These are phyloP conservation scores for Starmerella apis DNA, from an alignment of 805 yeast genomes.

Conservation along the genomic window DNA sequence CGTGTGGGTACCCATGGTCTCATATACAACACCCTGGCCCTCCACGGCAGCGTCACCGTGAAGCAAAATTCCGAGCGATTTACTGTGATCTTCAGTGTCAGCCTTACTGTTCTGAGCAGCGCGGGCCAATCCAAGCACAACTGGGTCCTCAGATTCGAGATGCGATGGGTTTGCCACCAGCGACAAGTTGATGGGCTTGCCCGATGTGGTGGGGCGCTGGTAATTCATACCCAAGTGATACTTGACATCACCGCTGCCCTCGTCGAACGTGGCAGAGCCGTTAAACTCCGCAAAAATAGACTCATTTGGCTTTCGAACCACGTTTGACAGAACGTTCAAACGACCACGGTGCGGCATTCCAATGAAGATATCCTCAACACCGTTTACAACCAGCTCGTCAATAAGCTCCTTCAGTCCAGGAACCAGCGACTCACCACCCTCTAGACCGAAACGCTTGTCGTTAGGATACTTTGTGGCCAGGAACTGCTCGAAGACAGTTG, in stretches of 20 bases:
- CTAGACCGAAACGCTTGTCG: slow-evolving; percentile 96
- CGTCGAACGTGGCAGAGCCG: slow-evolving; percentile 82
- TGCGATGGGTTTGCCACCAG: slow-evolving; percentile 98
- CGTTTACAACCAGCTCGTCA: slow-evolving; percentile 75
- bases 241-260: slow-evolving; percentile 98
- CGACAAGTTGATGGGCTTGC: slow-evolving; percentile 89
- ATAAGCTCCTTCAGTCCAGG: slow-evolving; percentile 96
- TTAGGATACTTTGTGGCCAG: slow-evolving; percentile 92
- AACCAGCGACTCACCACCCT: slow-evolving; percentile 93
- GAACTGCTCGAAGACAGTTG: slow-evolving; percentile 87
- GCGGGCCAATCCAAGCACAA: slow-evolving; percentile 94
- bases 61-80: slow-evolving; percentile 83
- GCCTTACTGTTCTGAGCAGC: slow-evolving; percentile 86
- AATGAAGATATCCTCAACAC: slow-evolving; percentile 90
- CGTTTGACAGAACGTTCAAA: slow-evolving; percentile 92
- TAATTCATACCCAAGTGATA: slow-evolving; percentile 99
- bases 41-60: slow-evolving; percentile 99
- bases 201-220: slow-evolving; percentile 97
- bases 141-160: slow-evolving; percentile 98
- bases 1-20: slow-evolving; percentile 88
- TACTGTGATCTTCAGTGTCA: slow-evolving; percentile 63
- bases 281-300: slow-evolving; percentile 93
- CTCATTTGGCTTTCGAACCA: slow-evolving; percentile 96
- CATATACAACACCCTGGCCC: slow-evolving; percentile 98
- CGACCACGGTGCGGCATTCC: slow-evolving; percentile 99